Base-by-base conservation (phyloP, 2,329 filamentous ascomycete species). In the Beauveria sp. region DNA sequence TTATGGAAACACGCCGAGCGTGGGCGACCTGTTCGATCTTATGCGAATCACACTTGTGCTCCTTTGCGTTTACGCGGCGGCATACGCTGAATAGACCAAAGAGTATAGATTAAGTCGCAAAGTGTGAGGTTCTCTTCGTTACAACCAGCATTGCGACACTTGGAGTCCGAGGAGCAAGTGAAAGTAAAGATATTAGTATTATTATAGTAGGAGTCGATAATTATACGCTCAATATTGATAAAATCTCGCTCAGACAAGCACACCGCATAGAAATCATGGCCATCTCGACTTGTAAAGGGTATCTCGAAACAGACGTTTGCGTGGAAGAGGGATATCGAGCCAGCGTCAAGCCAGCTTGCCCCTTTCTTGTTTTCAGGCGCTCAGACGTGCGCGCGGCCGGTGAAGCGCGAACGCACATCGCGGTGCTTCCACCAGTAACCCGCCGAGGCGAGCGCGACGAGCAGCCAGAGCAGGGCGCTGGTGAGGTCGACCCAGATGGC, bases 401-500 rank as follows among this genome's bases (percentile, higher is more conserved):
- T 88, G 71, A 85, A 87, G 56, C 79, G 78, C 20, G 77, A 80
- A 65, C 78, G 77, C 38, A 74, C 74, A 53, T 83, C 77, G 52
- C 82, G 79, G 68, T 83, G 77, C 64, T 75, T 77, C 72, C 78
- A 85, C 80, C 86, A 91, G 70, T 88, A 83, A 1, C 80, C 71
- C 16, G 77, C 77, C 16, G 82, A 78, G 31, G 80, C 83, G 14
- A 82, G 63, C 4, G 83, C 81, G 3, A 84, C 86, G 52, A 87
- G 73, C 55, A 91, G 75, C 92, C 92, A 96, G 56, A 96, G 79
- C 16, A 91, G 71, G 72, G 91, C 83, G 71, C 88, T 90, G 52
- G 83, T 78, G 56, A 96, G 74, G 72, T 93, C 89, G 51, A 96
- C 80, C 89, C 90, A 96, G 18, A 95, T 90, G 5, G 91, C 90